A percentile compares a stretch with the other conserved stretches of the same genome.
phyloP scores from a whole-genome alignment of 2,329 filamentous ascomycete genomes.

The Elsinoe batatas region DNA sequence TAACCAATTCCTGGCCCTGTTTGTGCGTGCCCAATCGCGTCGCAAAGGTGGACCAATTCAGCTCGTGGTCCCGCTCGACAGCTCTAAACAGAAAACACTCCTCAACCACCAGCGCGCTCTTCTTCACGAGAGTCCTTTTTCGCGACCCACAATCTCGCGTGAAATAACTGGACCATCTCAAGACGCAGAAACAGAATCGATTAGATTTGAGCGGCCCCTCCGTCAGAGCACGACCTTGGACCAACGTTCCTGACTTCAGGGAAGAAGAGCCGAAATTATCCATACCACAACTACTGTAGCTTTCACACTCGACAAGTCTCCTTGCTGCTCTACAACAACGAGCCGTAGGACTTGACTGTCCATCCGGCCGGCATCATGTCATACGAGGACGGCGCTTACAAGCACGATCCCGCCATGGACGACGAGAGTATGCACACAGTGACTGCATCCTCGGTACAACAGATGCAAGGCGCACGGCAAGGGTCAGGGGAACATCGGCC shows the following conservation, averaged over 20 bases:
- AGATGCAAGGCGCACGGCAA: slow-evolving; percentile 18
- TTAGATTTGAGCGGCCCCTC: slow-evolving; percentile 11
- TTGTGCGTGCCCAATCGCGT: background rate
- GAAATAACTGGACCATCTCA: too few species aligned
- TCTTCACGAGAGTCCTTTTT: background rate
- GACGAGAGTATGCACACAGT: slow-evolving; percentile 41
- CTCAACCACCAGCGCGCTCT: background rate
- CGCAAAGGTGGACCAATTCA: slow-evolving; percentile 3
- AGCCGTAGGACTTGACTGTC: background rate
- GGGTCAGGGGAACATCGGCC: slow-evolving; percentile 38
- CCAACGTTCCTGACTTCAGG: slow-evolving; percentile 1
- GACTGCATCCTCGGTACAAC: slow-evolving; percentile 32
- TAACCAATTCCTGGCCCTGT: background rate
- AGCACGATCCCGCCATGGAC: slow-evolving; percentile 30
- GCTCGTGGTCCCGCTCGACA: slow-evolving; percentile 6
- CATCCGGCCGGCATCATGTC: background rate
- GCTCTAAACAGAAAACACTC: slow-evolving; percentile 7
- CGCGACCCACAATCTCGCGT: background rate
- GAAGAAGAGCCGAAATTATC: slow-evolving; percentile 5
- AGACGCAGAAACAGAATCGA: slow-evolving; percentile 1
- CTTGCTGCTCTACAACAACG: background rate
- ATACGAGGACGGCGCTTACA: slow-evolving; percentile 14
- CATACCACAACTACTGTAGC: slow-evolving; percentile 3
- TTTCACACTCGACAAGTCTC: background rate
- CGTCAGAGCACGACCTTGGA: slow-evolving; percentile 10